phyloP scores from a whole-genome alignment of 345 rosid species.

The Linum trigynum region DNA sequence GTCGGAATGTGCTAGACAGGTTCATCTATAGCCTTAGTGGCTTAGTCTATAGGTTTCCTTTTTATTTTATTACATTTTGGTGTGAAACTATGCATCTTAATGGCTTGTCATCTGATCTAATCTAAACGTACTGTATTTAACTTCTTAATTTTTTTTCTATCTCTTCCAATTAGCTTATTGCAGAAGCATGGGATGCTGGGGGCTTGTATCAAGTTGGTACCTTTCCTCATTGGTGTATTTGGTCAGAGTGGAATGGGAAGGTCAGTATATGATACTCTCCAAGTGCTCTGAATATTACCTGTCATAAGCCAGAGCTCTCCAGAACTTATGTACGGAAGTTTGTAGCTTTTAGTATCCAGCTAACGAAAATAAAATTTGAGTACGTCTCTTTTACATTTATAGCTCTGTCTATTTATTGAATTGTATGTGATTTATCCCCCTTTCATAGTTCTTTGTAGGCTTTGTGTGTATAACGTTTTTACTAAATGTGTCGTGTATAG shows the following conservation, averaged over 20 bases:
- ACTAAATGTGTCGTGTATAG: too few species aligned
- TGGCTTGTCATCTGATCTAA: neutral
- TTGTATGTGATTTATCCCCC: too few species aligned
- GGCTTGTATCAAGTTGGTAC: slow-evolving; percentile 94
- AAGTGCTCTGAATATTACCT: neutral
- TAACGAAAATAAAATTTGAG: too few species aligned
- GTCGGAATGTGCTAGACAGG: too few species aligned
- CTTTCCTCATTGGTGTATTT: slow-evolving; percentile 92
- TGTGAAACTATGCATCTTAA: neutral
- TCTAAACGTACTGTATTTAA: neutral
- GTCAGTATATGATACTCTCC: slow-evolving; percentile 29
- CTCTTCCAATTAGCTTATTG: slow-evolving; percentile 57
- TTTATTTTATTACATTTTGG: neutral
- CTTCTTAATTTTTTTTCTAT: slow-evolving; percentile 6
- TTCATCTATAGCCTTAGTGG: too few species aligned
- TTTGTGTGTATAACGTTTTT: too few species aligned
- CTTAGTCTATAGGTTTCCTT: too few species aligned
- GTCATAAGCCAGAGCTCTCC: neutral
- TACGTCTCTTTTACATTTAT: too few species aligned
- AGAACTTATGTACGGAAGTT: neutral
- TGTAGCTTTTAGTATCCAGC: too few species aligned
- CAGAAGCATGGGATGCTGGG: slow-evolving; percentile 98
- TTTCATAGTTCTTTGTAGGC: too few species aligned
- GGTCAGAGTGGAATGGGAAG: slow-evolving; percentile 99
- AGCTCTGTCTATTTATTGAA: too few species aligned